phyloP scores from a whole-genome alignment of 257 asterid species.

The Solanum medicagineum region DNA sequence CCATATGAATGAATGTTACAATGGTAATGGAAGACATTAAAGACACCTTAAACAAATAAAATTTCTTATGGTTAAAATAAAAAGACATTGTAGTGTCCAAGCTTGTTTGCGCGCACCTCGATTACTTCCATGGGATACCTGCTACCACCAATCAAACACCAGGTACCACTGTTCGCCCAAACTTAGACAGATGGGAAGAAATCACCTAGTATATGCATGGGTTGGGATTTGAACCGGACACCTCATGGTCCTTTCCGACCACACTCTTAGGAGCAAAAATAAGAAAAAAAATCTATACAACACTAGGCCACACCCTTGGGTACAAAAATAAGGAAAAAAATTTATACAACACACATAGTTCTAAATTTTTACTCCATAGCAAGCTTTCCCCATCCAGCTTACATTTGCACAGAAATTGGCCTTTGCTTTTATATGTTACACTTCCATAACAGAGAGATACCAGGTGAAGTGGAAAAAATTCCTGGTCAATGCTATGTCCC shows the following conservation, averaged over 20 bases:
- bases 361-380: neutral
- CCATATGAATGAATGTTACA: neutral
- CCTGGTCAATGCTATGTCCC: neutral
- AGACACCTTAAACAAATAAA: neutral
- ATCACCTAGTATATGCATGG: neutral
- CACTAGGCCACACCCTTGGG: neutral
- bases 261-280: neutral
- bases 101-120: neutral
- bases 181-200: neutral
- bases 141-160: too few relatives aligned
- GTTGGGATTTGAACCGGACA: neutral
- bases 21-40: neutral
- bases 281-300: neutral
- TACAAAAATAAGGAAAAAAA: neutral
- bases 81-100: neutral
- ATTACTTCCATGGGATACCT: neutral
- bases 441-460: neutral
- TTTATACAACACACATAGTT: neutral
- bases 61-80: neutral
- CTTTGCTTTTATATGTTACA: neutral
- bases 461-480: neutral
- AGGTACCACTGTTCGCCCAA: neutral
- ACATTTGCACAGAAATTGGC: neutral
- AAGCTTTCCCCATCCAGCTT: neutral
- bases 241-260: neutral